Conservation (phyloP, 768 basidiomycete genomes). For the Strobilomyces dryophilus region DNA sequence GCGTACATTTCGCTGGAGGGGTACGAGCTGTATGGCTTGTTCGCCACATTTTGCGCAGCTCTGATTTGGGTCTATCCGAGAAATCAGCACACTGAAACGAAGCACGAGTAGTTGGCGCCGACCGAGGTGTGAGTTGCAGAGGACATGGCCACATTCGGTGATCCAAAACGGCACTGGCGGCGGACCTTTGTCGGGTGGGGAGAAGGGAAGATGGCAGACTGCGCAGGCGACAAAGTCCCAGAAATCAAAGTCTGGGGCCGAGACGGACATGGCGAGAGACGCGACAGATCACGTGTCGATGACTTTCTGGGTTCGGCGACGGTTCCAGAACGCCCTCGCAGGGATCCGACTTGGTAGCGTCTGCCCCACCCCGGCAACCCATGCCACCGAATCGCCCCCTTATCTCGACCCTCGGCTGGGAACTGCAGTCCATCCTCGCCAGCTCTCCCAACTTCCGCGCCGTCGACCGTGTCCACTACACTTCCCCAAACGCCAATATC, state of each 20-base stretch:
- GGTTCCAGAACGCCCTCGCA: constrained; percentile 6
- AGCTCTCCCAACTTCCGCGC: constrained; percentile 39
- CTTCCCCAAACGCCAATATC: constrained; percentile 25
- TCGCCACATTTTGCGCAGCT: constrained; percentile 69
- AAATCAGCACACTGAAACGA: not conserved
- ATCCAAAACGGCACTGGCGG: constrained; percentile 79
- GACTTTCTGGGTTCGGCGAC: not conserved
- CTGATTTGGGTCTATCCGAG: constrained; percentile 57
- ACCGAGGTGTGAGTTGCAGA: constrained; percentile 88
- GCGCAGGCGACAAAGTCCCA: constrained; percentile 80
- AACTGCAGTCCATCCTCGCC: constrained; percentile 37
- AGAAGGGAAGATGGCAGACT: constrained; percentile 65
- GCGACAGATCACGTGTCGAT: constrained; percentile 18
- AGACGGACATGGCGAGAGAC: constrained; percentile 13
- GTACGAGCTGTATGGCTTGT: constrained; percentile 60
- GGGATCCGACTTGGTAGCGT: not conserved
- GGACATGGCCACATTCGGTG: constrained; percentile 82
- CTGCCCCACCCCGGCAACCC: not conserved
- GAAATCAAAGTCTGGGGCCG: constrained; percentile 47
- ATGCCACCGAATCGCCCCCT: constrained; percentile 4
- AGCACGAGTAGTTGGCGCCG: constrained; percentile 13
- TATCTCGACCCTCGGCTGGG: constrained; percentile 50
- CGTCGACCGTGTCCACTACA: constrained; percentile 36
- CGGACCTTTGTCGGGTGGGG: constrained; percentile 42
- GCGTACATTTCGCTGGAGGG: constrained; percentile 69